Evolutionary conservation across 164 flowering plant species (phyloP).

Genomic region (Pachysandra terminalis): DNA sequence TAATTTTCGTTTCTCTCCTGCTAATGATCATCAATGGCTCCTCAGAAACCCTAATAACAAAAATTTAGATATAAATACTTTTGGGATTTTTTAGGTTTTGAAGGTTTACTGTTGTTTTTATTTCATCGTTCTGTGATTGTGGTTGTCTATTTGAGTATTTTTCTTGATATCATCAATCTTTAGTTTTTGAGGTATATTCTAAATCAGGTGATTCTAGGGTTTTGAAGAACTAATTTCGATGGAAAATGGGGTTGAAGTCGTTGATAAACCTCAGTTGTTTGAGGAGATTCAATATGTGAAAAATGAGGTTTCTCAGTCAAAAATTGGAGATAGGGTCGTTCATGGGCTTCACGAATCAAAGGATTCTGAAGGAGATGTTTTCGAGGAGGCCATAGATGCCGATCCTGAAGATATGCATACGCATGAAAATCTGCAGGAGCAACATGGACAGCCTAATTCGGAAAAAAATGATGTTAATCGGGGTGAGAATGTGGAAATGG

Average conservation of each 20-base stretch:
- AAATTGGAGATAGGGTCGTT: constrained; percentile 21
- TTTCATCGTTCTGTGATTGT: background rate
- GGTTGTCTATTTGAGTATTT: background rate
- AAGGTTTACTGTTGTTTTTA: no score
- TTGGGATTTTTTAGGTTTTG: no score
- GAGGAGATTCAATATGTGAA: constrained; percentile 26
- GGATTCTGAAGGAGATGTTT: constrained; percentile 43
- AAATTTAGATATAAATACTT: no score
- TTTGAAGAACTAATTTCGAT: constrained; percentile 21
- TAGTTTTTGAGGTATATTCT: background rate
- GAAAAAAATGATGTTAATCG: constrained; percentile 12
- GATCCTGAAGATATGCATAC: constrained; percentile 6
- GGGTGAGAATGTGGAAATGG: constrained; percentile 11
- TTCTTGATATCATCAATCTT: background rate
- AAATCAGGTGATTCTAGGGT: background rate
- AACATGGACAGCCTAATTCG: constrained; percentile 9
- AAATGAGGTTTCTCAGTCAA: constrained; percentile 23
- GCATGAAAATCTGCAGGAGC: constrained; percentile 11
- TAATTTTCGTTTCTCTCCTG: background rate
- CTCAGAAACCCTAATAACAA: background rate
- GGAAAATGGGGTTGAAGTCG: constrained; percentile 42
- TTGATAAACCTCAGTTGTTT: constrained; percentile 18
- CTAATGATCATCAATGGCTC: background rate
- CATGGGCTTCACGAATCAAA: constrained; percentile 24
- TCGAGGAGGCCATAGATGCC: constrained; percentile 46